phyloP scores from a whole-genome alignment of 352 stramenopile genomes.

The Pythium oligandrum region DNA sequence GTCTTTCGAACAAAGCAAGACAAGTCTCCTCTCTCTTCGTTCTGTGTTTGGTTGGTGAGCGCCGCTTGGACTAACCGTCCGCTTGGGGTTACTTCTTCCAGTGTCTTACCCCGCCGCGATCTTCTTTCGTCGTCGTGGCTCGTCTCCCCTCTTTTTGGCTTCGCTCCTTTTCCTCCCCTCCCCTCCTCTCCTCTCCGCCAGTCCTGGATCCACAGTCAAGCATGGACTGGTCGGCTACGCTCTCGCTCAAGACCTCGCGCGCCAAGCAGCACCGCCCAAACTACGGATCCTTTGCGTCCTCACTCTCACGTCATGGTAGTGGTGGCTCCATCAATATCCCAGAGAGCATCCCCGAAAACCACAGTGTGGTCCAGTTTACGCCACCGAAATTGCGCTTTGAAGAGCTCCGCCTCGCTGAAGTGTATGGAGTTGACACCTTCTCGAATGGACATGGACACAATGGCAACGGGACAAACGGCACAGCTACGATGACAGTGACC shows the following conservation, averaged over 20 bases:
- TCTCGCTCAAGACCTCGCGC: constrained; percentile 51
- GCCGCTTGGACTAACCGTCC: no score
- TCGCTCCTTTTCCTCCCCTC: constrained; percentile 2
- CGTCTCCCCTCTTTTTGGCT: neutral
- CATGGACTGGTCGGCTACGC: constrained; percentile 74
- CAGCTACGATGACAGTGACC: constrained; percentile 23
- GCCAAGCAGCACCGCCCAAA: constrained; percentile 23
- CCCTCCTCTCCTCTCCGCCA: constrained; percentile 1
- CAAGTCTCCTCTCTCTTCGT: no score
- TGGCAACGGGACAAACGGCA: constrained; percentile 4
- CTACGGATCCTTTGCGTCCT: constrained; percentile 57
- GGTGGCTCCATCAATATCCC: constrained; percentile 51
- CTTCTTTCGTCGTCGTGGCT: neutral
- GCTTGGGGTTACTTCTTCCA: no score
- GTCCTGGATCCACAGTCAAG: constrained; percentile 1
- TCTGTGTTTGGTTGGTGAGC: no score
- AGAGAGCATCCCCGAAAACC: constrained; percentile 73
- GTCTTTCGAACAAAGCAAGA: no score
- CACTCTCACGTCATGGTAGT: constrained; percentile 6
- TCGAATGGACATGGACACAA: neutral
- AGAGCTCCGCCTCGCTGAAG: constrained; percentile 4
- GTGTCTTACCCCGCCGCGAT: neutral
- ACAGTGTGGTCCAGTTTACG: constrained; percentile 56
- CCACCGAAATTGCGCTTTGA: constrained; percentile 22
- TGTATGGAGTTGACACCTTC: constrained; percentile 4